These are phyloP conservation scores for Stagonosporopsis vannaccii DNA, from an alignment of 2,329 filamentous ascomycete genomes.

Conservation along the genomic window DNA sequence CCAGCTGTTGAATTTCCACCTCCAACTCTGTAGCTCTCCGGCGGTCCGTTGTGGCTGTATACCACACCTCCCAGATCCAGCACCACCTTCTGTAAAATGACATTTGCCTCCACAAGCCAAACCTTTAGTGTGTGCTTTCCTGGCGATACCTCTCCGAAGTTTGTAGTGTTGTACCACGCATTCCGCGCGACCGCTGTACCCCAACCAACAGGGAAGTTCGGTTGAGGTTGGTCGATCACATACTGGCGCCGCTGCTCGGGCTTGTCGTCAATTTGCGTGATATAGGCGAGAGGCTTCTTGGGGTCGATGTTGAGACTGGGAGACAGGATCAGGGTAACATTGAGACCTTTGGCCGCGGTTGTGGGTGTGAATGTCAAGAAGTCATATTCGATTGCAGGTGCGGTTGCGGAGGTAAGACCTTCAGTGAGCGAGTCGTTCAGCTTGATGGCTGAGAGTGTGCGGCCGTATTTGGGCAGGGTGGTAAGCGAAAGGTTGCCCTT, in stretches of 20 bases:
- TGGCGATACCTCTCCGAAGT: constrained; percentile 37
- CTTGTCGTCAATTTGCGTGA: constrained; percentile 57
- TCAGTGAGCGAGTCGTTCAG: constrained; percentile 39
- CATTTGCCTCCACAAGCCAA: constrained; percentile 56
- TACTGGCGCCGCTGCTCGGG: constrained; percentile 51
- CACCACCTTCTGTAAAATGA: constrained; percentile 49
- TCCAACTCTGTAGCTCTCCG: constrained; percentile 49
- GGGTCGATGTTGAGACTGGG: constrained; percentile 61
- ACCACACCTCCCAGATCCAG: constrained; percentile 45
- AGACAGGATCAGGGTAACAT: constrained; percentile 53
- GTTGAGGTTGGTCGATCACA: constrained; percentile 52
- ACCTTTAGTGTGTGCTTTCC: constrained; percentile 55
- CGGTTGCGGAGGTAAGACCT: constrained; percentile 36
- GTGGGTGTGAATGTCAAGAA: constrained; percentile 48
- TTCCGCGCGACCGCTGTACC: constrained; percentile 58
- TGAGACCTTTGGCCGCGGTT: constrained; percentile 40
- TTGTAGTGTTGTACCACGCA: constrained; percentile 59
- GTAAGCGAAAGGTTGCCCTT: constrained; percentile 37
- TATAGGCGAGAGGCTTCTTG: constrained; percentile 58
- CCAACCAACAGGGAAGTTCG: constrained; percentile 59
- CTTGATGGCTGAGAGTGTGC: constrained; percentile 47
- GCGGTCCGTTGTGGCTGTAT: constrained; percentile 46
- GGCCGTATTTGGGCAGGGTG: constrained; percentile 46
- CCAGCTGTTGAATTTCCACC: constrained; percentile 15
- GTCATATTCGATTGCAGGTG: constrained; percentile 47